Percentiles rank a stretch among this genome's conserved stretches.
Conservation (phyloP, 23 red algal species). For the Porphyridium purpureum region DNA sequence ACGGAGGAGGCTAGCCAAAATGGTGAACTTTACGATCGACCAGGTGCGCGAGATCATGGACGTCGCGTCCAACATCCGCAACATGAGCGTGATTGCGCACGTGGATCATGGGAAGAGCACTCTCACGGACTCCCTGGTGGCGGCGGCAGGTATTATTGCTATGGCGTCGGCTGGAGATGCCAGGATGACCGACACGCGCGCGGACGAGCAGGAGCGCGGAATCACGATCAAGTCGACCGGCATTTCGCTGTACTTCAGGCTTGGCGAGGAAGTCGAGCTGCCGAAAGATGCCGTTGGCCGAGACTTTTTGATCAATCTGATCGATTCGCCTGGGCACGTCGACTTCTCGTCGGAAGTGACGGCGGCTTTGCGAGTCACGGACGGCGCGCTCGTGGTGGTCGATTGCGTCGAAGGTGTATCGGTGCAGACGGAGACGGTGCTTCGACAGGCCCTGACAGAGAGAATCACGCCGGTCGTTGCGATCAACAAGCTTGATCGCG, state of each 20-base stretch:
- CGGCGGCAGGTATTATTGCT: constrained; percentile 95
- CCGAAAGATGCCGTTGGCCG: constrained; percentile 84
- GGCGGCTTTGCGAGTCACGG: constrained; percentile 91
- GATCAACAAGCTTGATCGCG: constrained; percentile 98
- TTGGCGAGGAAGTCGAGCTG: constrained; percentile 46
- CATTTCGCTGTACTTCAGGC: constrained; percentile 90
- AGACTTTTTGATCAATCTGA: constrained; percentile 90
- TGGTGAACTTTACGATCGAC: constrained; percentile 99
- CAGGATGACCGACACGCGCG: constrained; percentile 90
- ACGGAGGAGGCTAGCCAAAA: no score
- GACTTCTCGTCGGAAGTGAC: constrained; percentile 99
- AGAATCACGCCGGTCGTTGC: constrained; percentile 97
- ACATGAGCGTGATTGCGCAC: constrained; percentile 99
- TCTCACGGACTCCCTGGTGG: constrained; percentile 95
- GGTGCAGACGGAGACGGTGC: constrained; percentile 97
- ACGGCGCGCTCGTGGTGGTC: constrained; percentile 99
- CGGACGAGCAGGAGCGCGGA: constrained; percentile 98
- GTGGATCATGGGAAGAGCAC: constrained; percentile 99
- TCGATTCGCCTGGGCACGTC: constrained; percentile 98
- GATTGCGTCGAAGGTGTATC: constrained; percentile 98
- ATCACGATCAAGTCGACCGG: constrained; percentile 99
- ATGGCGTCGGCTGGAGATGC: constrained; percentile 87
- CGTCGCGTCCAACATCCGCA: constrained; percentile 89
- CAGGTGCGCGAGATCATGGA: constrained; percentile 96
- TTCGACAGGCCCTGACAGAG: constrained; percentile 94